A percentile compares a stretch with the other conserved stretches of the same genome.
phyloP scores from a whole-genome alignment of 306 rosid genomes.

The Rubus idaeus region DNA sequence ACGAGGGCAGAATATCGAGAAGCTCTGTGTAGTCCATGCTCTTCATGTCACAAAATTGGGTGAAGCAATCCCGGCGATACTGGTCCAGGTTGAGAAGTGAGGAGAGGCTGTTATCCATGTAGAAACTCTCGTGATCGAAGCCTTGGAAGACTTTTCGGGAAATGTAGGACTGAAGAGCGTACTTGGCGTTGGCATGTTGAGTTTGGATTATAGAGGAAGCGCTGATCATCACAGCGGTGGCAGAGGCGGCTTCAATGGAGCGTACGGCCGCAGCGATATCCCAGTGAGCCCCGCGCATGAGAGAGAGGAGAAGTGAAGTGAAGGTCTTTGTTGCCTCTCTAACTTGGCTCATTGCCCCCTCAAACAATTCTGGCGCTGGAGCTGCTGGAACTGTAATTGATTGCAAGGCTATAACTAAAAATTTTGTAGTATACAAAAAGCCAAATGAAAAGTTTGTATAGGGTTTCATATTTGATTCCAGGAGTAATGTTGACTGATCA shows the following conservation, averaged over 20 bases:
- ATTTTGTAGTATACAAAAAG: neutral
- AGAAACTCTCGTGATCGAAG: slow-evolving; percentile 89
- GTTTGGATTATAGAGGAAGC: slow-evolving; percentile 39
- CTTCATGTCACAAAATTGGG: slow-evolving; percentile 82
- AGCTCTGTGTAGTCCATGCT: slow-evolving; percentile 92
- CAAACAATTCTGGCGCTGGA: slow-evolving; percentile 68
- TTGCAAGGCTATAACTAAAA: neutral
- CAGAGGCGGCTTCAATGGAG: slow-evolving; percentile 79
- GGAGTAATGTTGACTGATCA: too few relatives aligned
- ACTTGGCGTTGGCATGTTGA: slow-evolving; percentile 83
- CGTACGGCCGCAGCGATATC: slow-evolving; percentile 93
- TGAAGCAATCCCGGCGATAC: slow-evolving; percentile 78
- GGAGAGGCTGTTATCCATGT: slow-evolving; percentile 85
- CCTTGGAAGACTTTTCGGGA: slow-evolving; percentile 78
- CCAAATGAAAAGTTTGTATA: neutral
- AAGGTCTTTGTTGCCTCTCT: slow-evolving; percentile 71
- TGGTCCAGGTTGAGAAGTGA: slow-evolving; percentile 89
- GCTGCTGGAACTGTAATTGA: slow-evolving; percentile 43
- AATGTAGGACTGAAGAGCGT: slow-evolving; percentile 82
- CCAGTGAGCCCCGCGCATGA: slow-evolving; percentile 92
- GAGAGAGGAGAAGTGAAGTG: slow-evolving; percentile 71
- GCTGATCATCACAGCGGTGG: slow-evolving; percentile 27
- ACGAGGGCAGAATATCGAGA: slow-evolving; percentile 79
- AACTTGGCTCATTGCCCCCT: slow-evolving; percentile 64
- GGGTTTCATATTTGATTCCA: neutral